Evolutionary conservation across 2,329 filamentous ascomycete species (phyloP).

Genomic region (Aspergillus sp.): DNA sequence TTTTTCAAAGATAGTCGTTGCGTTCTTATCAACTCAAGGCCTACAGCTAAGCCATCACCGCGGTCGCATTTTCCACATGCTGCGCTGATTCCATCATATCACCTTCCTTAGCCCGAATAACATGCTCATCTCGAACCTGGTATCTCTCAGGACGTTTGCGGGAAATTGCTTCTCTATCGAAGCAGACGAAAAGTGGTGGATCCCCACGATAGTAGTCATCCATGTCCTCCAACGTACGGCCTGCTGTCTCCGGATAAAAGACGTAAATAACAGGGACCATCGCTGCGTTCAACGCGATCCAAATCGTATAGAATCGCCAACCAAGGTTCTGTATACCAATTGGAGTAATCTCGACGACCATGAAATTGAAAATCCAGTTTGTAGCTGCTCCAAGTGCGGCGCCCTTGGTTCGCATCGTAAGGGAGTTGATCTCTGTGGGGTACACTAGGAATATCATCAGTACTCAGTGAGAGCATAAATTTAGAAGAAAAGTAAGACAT

Average conservation of each 20-base stretch:
- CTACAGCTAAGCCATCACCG: neutral
- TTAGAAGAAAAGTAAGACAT: neutral
- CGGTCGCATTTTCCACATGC: neutral
- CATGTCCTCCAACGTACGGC: slow-evolving; percentile 35
- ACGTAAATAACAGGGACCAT: slow-evolving; percentile 34
- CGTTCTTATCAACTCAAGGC: no score
- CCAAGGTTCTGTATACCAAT: slow-evolving; percentile 34
- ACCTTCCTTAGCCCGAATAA: slow-evolving; percentile 6
- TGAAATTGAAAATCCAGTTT: slow-evolving; percentile 37
- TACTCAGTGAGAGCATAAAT: neutral
- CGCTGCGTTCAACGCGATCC: slow-evolving; percentile 29
- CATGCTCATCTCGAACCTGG: slow-evolving; percentile 2
- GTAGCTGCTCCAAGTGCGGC: slow-evolving; percentile 34
- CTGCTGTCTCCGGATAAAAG: slow-evolving; percentile 37
- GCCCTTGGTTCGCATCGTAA: slow-evolving; percentile 38
- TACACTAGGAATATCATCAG: slow-evolving; percentile 22
- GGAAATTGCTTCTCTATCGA: slow-evolving; percentile 9
- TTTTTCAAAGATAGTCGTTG: rapidly evolving
- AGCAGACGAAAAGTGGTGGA: slow-evolving; percentile 9
- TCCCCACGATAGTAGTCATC: slow-evolving; percentile 34
- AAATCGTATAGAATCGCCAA: slow-evolving; percentile 36
- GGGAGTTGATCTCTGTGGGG: slow-evolving; percentile 38
- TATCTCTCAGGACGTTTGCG: slow-evolving; percentile 8
- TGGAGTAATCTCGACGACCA: slow-evolving; percentile 38
- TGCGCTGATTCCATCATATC: neutral